Percentiles rank a stretch among this genome's conserved stretches.
phyloP scores from a whole-genome alignment of 495 filamentous ascomycete genomes.

The Antarctomyces pellizariae region DNA sequence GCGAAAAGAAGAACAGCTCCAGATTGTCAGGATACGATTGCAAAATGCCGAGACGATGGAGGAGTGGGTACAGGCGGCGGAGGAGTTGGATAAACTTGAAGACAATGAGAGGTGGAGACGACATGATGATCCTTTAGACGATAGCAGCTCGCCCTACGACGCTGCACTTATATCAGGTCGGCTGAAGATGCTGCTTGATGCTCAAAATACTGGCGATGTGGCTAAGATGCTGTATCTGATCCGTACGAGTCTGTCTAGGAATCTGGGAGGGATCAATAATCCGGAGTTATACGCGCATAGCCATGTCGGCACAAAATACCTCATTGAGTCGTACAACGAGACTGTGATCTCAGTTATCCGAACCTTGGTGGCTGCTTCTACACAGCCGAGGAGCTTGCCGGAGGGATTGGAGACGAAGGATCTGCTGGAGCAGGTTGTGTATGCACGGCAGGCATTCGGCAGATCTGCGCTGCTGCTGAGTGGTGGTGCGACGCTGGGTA shows the following conservation, averaged over 20 bases:
- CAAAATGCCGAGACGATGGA: slow-evolving; percentile 34
- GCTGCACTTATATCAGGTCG: slow-evolving; percentile 39
- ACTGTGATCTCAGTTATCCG: slow-evolving; percentile 50
- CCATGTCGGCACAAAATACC: slow-evolving; percentile 61
- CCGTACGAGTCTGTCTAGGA: slow-evolving; percentile 56
- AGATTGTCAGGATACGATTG: slow-evolving; percentile 37
- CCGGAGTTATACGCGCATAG: slow-evolving; percentile 62
- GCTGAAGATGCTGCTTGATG: slow-evolving; percentile 50
- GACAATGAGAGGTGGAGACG: slow-evolving; percentile 65
- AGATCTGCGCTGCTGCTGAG: slow-evolving; percentile 70
- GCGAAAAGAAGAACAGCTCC: slow-evolving; percentile 31
- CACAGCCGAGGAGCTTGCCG: slow-evolving; percentile 18
- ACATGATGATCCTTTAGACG: slow-evolving; percentile 27
- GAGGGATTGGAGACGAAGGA: slow-evolving; percentile 35
- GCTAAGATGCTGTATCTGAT: slow-evolving; percentile 56
- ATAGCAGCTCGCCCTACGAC: slow-evolving; percentile 36
- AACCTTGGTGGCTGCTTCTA: slow-evolving; percentile 40
- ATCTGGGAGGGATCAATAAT: slow-evolving; percentile 71
- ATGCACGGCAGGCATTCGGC: slow-evolving; percentile 67
- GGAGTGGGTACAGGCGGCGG: slow-evolving; percentile 45
- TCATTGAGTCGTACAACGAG: slow-evolving; percentile 73
- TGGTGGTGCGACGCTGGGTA: slow-evolving; percentile 82
- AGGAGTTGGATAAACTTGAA: slow-evolving; percentile 60
- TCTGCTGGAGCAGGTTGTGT: slow-evolving; percentile 51
- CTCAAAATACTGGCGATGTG: slow-evolving; percentile 50